Evolutionary conservation across 305 asterid genomes (phyloP), one percentile per base, ranked within the genome.

Genomic region (Ilex paraguariensis): DNA sequence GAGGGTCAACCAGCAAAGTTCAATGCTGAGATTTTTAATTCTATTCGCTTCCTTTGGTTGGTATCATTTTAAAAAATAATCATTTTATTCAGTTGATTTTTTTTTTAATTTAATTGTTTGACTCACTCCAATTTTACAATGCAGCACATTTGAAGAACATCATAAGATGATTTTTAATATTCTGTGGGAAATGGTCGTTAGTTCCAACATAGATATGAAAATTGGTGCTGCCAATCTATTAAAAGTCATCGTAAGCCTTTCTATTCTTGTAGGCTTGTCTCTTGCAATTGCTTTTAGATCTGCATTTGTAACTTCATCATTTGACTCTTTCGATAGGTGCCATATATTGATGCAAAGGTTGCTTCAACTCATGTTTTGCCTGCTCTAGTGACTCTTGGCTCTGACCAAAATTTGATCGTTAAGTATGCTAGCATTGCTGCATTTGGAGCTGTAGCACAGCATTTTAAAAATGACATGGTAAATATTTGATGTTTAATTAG

Each of bases 101-200:
- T 58, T 30, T 45, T 32, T 66, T 56, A 61, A 46, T 56, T 67
- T 65, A 64, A 15, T 66, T 56, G 62, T 52, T 62, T 79, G 75
- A 74, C 66, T 30, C 36, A 36, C 70, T 65, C 62, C 45, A 57
- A 55, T 57, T 78, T 56, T 21, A 21, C 64, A 65, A 66, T 78
- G 93, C 96, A 94, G 99, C 75, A 90, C 89, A 63, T 82, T 74
- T 56, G 94, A 85, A 75, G 96, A 85, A 70, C 86, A 94, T 74
- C 98, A 85, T 54, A 73, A 68, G 61, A 80, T 86, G 82, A 80
- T 88, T 67, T 86, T 94, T 76, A 84, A 86, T 77, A 90, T 90
- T 70, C 82, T 91, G 17, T 94, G 99, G 99, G 98, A 90, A 80
- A 88, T 94, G 98, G 90, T 94, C 30, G 95, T 86, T 61, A 94